Evolutionary conservation across 2,329 filamentous ascomycete genomes (phyloP).

Genomic region (Paecilomyces sp.): DNA sequence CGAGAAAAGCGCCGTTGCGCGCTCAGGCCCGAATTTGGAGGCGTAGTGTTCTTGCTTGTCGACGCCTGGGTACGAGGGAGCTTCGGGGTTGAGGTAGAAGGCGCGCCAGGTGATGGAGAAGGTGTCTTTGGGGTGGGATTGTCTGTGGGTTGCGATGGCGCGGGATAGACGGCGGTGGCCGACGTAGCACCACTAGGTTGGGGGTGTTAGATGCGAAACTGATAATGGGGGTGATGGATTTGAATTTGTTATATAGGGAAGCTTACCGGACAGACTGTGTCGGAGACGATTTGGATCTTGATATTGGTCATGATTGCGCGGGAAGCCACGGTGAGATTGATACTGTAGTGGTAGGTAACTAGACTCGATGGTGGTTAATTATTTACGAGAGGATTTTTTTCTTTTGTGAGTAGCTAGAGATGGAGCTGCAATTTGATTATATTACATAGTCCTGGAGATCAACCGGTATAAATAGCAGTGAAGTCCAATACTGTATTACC

Average conservation of each 20-base stretch:
- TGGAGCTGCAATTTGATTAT: too few species aligned
- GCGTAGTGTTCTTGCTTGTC: conserved; percentile 54
- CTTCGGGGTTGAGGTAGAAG: conserved; percentile 69
- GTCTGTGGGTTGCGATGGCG: conserved; percentile 62
- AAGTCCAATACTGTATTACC: neutral
- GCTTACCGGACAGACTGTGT: conserved; percentile 64
- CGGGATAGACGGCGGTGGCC: conserved; percentile 68
- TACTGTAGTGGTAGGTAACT: neutral
- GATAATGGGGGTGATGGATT: neutral
- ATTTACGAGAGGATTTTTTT: too few species aligned
- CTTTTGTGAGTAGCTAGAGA: too few species aligned
- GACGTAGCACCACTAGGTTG: conserved; percentile 59
- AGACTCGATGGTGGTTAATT: neutral
- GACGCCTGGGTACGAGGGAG: conserved; percentile 44
- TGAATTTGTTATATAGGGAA: too few species aligned
- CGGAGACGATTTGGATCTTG: conserved; percentile 70
- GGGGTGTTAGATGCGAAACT: conserved; percentile 2
- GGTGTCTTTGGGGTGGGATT: conserved; percentile 58
- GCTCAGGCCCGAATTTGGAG: conserved; percentile 57
- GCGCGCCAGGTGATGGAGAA: conserved; percentile 70
- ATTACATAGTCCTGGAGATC: too few species aligned
- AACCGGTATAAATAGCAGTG: too few species aligned
- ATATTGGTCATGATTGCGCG: conserved; percentile 58
- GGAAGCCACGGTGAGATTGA: neutral
- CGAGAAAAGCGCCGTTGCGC: conserved; percentile 50